Conservation (phyloP, 2,329 filamentous ascomycete genomes). For the Colletotrichum lindemuthianum region DNA sequence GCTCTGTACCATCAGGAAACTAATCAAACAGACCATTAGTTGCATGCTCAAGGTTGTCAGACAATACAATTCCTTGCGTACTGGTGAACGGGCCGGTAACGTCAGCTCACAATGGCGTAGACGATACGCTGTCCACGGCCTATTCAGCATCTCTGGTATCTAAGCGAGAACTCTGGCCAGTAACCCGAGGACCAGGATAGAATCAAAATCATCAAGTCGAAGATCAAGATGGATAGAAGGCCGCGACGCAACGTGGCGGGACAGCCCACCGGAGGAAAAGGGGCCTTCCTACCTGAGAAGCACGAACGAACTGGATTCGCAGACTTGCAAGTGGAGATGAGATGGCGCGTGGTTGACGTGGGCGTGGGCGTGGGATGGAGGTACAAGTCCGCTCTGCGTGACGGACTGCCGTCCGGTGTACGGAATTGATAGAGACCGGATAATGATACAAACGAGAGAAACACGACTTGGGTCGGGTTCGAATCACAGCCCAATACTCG, state of each 20-base stretch:
- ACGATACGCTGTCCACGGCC: background rate
- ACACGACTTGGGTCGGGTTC: too few species aligned
- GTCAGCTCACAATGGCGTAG: conserved; percentile 28
- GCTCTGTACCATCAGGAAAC: background rate
- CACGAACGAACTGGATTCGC: conserved; percentile 12
- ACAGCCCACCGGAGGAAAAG: conserved; percentile 8
- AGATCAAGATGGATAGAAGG: background rate
- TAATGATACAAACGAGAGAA: too few species aligned
- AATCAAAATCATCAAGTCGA: too few species aligned
- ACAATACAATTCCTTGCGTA: conserved; percentile 2
- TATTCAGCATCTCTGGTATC: background rate
- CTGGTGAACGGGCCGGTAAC: conserved; percentile 18
- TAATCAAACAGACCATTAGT: conserved; percentile 14
- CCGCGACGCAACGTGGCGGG: conserved; percentile 23
- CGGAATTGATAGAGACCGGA: too few species aligned
- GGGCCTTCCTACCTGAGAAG: conserved; percentile 23
- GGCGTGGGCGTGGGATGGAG: conserved; percentile 8
- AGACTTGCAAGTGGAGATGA: conserved; percentile 20
- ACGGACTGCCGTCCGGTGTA: too few species aligned
- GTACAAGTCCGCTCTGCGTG: conserved; percentile 5
- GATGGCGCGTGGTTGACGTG: background rate
- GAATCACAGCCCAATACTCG: conserved; percentile 15
- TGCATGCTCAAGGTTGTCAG: background rate
- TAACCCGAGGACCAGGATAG: too few species aligned
- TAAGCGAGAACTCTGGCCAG: background rate